These are phyloP conservation scores for Penicillium pulvis DNA, from an alignment of 495 filamentous ascomycete genomes.

Conservation along the genomic window DNA sequence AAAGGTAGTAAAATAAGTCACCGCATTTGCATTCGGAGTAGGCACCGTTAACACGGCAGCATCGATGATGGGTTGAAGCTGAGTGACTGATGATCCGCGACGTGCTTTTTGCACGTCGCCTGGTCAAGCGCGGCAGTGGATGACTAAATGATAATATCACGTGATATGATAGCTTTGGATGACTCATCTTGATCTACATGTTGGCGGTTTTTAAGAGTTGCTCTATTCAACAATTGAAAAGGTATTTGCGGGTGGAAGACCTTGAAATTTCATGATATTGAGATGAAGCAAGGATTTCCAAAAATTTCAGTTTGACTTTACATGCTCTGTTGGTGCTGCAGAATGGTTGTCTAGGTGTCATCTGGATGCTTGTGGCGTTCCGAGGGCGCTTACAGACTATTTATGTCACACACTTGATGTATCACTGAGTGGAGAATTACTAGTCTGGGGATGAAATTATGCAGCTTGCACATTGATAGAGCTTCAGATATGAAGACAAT, in stretches of 20 bases:
- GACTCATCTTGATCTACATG: constrained; percentile 4
- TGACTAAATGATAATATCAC: constrained; percentile 18
- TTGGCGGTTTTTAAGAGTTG: background rate
- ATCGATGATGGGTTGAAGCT: constrained; percentile 25
- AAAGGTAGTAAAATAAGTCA: constrained; percentile 26
- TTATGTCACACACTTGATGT: constrained; percentile 24
- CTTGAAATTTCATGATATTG: no score
- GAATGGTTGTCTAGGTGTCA: background rate
- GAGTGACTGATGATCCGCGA: constrained; percentile 23
- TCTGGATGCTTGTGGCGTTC: constrained; percentile 15
- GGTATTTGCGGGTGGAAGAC: no score
- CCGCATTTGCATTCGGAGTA: constrained; percentile 47
- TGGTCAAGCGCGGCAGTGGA: constrained; percentile 22
- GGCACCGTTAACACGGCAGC: constrained; percentile 35
- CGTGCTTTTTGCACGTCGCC: constrained; percentile 30
- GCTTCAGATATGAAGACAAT: no score
- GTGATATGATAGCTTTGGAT: constrained; percentile 10
- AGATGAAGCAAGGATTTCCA: no score
- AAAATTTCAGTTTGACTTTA: background rate
- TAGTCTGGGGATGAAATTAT: background rate
- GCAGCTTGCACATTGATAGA: background rate
- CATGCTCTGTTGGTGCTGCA: background rate
- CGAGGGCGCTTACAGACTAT: constrained; percentile 26
- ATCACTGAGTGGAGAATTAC: constrained; percentile 14
- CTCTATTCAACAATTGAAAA: no score